These are phyloP conservation scores for Penicillium sp. DNA, from an alignment of 2,329 filamentous ascomycete species.

Conservation along the genomic window DNA sequence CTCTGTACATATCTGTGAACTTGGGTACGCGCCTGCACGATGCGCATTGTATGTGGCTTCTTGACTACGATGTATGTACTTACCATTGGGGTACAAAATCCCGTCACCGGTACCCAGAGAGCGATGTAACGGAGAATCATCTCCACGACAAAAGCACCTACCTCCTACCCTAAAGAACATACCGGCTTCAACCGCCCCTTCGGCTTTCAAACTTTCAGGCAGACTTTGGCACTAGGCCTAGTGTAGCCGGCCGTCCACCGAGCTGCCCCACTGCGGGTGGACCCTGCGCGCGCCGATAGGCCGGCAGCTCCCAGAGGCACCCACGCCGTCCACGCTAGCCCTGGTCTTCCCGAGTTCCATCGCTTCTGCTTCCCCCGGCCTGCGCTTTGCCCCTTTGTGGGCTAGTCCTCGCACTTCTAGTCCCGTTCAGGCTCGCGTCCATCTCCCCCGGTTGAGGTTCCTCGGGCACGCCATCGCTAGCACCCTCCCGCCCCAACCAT, in stretches of 20 bases:
- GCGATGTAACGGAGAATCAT: neutral
- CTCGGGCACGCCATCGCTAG: slow-evolving; percentile 34
- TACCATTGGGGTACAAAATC: no score
- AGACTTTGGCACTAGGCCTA: slow-evolving; percentile 13
- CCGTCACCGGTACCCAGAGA: no score
- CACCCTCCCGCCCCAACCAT: slow-evolving; percentile 15
- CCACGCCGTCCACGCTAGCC: slow-evolving; percentile 23
- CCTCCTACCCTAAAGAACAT: neutral
- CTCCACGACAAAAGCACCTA: neutral
- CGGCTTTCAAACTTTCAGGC: slow-evolving; percentile 14
- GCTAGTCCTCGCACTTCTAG: slow-evolving; percentile 25
- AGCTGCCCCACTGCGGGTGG: slow-evolving; percentile 7
- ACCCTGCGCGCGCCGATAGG: neutral
- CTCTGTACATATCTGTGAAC: no score
- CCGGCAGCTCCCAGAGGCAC: neutral
- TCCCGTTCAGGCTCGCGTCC: slow-evolving; percentile 14
- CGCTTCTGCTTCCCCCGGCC: slow-evolving; percentile 33
- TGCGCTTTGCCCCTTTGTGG: slow-evolving; percentile 35
- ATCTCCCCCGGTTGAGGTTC: slow-evolving; percentile 27
- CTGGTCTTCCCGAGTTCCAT: slow-evolving; percentile 30
- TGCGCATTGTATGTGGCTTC: no score
- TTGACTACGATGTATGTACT: no score
- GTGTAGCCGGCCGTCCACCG: slow-evolving; percentile 2
- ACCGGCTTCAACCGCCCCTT: slow-evolving; percentile 28
- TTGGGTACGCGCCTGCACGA: no score